Evolutionary conservation across 495 filamentous ascomycete species (phyloP).

Genomic region (Penicillium herquei): DNA sequence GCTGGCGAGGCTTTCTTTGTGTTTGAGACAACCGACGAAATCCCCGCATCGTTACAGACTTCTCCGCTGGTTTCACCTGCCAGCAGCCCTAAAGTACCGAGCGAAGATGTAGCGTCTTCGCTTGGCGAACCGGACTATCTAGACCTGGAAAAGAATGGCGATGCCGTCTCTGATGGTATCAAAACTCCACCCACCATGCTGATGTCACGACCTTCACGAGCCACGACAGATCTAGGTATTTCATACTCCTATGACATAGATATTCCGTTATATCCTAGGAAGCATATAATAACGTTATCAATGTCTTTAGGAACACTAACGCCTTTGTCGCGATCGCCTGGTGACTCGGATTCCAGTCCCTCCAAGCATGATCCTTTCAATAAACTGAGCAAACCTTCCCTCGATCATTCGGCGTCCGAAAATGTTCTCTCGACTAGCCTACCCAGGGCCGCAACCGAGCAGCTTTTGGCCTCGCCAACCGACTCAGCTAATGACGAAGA

Average conservation of each 20-base stretch:
- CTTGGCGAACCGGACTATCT: slow-evolving; percentile 83
- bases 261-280: no score
- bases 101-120: slow-evolving; percentile 52
- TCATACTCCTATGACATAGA: neutral
- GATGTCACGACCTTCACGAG: slow-evolving; percentile 45
- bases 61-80: slow-evolving; percentile 89
- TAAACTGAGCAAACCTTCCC: slow-evolving; percentile 22
- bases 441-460: slow-evolving; percentile 5
- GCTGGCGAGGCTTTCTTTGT: slow-evolving; percentile 98
- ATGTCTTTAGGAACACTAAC: slow-evolving; percentile 52
- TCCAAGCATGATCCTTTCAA: slow-evolving; percentile 28
- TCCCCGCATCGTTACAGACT: slow-evolving; percentile 88
- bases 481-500: neutral
- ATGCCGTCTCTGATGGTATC: slow-evolving; percentile 26
- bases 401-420: slow-evolving; percentile 55
- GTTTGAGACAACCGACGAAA: slow-evolving; percentile 86
- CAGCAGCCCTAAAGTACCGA: slow-evolving; percentile 65
- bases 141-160: slow-evolving; percentile 55
- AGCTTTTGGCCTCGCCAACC: slow-evolving; percentile 1
- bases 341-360: slow-evolving; percentile 43
- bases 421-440: slow-evolving; percentile 37
- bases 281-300: no score
- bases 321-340: slow-evolving; percentile 63
- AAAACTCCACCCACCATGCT: slow-evolving; percentile 20
- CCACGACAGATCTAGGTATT: slow-evolving; percentile 52